phyloP scores from a whole-genome alignment of 2,329 filamentous ascomycete genomes.

The Elsinoe perseae region DNA sequence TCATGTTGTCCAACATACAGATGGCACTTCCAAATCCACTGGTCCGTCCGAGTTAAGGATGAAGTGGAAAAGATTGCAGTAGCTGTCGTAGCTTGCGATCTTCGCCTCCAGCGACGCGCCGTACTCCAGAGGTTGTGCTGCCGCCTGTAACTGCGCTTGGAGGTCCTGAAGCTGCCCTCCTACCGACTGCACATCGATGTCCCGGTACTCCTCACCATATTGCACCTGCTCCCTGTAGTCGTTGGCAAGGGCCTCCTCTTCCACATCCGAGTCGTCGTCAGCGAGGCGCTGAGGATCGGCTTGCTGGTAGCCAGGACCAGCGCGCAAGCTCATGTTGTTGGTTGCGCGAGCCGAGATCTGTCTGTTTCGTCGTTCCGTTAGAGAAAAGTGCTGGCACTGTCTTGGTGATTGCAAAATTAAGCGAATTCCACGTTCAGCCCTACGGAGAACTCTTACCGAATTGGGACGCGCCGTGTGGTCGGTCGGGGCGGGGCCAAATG shows the following conservation, averaged over 20 bases:
- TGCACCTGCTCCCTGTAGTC: constrained; percentile 96
- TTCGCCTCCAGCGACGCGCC: constrained; percentile 93
- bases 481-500: constrained; percentile 1
- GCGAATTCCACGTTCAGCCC: constrained; percentile 9
- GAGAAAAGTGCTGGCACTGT: not conserved
- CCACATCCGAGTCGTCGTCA: constrained; percentile 70
- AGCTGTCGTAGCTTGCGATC: constrained; percentile 97
- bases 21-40: constrained; percentile 91
- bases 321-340: constrained; percentile 31
- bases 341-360: not conserved
- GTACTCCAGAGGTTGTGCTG: constrained; percentile 91
- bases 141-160: constrained; percentile 81
- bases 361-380: not conserved
- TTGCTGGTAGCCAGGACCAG: constrained; percentile 35
- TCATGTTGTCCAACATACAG: constrained; percentile 53
- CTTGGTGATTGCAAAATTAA: constrained; percentile 13
- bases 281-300: constrained; percentile 30
- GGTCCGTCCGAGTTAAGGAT: constrained; percentile 99
- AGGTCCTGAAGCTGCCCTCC: constrained; percentile 80
- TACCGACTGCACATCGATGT: constrained; percentile 55
- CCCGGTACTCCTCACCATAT: constrained; percentile 64
- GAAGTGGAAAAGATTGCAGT: constrained; percentile 98
- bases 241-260: constrained; percentile 91
- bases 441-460: constrained; percentile 12
- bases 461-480: constrained; percentile 4